Percentiles rank a stretch among this genome's conserved stretches.
phyloP scores from a whole-genome alignment of 1,284 basidiomycete species.

The Cutaneotrichosporon cavernicola region DNA sequence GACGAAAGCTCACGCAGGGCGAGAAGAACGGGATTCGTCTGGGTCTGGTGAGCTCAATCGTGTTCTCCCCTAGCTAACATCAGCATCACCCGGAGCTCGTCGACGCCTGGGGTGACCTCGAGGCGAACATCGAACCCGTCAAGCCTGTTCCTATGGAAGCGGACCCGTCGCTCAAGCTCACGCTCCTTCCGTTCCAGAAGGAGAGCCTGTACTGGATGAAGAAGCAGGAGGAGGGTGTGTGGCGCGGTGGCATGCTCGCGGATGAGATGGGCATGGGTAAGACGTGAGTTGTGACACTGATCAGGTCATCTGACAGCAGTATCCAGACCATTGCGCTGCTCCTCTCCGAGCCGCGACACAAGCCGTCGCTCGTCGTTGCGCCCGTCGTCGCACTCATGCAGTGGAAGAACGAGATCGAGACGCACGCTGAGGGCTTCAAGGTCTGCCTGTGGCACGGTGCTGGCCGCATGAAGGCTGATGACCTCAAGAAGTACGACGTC shows the following conservation, averaged over 20 bases:
- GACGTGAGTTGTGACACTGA: constrained; percentile 40
- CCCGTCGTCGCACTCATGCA: constrained; percentile 98
- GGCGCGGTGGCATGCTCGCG: constrained; percentile 91
- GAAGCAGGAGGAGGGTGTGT: constrained; percentile 82
- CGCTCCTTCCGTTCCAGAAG: constrained; percentile 69
- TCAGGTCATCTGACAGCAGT: constrained; percentile 55
- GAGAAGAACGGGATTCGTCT: constrained; percentile 72
- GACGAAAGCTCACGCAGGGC: constrained; percentile 72
- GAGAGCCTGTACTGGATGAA: constrained; percentile 97
- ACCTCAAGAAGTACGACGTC: constrained; percentile 82
- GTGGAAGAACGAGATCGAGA: constrained; percentile 92
- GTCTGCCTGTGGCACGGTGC: constrained; percentile 89
- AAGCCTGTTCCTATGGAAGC: constrained; percentile 72
- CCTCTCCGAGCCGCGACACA: constrained; percentile 63
- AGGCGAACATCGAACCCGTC: constrained; percentile 63
- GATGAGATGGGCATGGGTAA: constrained; percentile 86
- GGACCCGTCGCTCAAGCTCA: constrained; percentile 71
- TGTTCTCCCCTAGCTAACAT: not conserved
- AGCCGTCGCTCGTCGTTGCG: constrained; percentile 89
- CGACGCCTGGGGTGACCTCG: constrained; percentile 85
- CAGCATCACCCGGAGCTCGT: constrained; percentile 65
- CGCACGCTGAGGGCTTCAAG: constrained; percentile 73
- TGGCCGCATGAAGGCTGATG: constrained; percentile 58
- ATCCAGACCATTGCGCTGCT: constrained; percentile 94
- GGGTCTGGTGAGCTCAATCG: constrained; percentile 52